These are phyloP conservation scores for Ustilago lituana DNA, from an alignment of 1,284 basidiomycete genomes.

Conservation along the genomic window DNA sequence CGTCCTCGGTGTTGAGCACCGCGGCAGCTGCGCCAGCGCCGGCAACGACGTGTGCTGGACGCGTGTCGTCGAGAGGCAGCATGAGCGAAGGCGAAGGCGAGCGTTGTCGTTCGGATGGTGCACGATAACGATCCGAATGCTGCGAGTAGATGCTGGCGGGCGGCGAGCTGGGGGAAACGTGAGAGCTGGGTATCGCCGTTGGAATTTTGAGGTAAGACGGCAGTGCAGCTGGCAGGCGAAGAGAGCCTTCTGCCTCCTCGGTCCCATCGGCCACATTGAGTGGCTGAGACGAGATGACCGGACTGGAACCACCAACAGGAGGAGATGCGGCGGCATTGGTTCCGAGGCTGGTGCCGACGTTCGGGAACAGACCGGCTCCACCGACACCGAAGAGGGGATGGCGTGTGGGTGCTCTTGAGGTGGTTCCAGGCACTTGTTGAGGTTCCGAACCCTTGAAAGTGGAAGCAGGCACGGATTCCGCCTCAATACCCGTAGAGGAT, in stretches of 20 bases:
- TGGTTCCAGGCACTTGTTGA: constrained; percentile 29
- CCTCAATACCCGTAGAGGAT: constrained; percentile 18
- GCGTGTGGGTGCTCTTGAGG: constrained; percentile 25
- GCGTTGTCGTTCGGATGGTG: constrained; percentile 14
- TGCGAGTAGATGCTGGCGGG: constrained; percentile 36
- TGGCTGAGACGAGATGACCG: constrained; percentile 39
- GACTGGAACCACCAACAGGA: constrained; percentile 34
- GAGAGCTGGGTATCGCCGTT: constrained; percentile 61
- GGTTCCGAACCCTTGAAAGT: constrained; percentile 28
- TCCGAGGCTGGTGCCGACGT: constrained; percentile 37
- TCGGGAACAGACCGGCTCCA: constrained; percentile 35
- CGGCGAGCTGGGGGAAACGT: constrained; percentile 37
- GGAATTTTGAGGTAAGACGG: constrained; percentile 67
- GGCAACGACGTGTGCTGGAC: constrained; percentile 20
- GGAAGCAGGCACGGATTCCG: constrained; percentile 4
- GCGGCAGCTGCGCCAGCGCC: constrained; percentile 49
- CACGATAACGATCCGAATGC: constrained; percentile 24
- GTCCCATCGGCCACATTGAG: constrained; percentile 12
- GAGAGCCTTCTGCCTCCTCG: constrained; percentile 14
- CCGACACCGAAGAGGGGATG: constrained; percentile 44
- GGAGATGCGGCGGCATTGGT: constrained; percentile 40
- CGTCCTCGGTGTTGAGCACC: constrained; percentile 53
- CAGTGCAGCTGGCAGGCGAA: constrained; percentile 39
- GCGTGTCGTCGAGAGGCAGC: constrained; percentile 21
- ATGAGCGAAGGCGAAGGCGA: constrained; percentile 44